Conservation (phyloP, 2,329 filamentous ascomycete genomes). For the Penicillium capsulatum region DNA sequence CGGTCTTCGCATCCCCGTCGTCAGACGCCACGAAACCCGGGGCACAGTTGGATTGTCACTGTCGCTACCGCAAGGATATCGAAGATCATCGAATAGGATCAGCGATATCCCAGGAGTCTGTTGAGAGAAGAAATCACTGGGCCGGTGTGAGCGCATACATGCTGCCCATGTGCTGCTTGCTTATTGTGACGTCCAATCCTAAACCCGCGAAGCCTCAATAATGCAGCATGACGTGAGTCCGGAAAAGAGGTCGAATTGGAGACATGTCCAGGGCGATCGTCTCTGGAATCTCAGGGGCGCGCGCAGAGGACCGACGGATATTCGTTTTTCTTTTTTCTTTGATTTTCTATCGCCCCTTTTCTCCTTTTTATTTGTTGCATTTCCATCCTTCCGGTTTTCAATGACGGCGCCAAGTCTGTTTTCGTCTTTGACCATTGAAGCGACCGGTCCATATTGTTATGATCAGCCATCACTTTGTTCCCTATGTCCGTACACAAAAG, state of each 20-base stretch:
- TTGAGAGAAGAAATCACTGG: constrained; percentile 8
- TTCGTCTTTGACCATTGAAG: constrained; percentile 14
- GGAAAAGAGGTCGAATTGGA: constrained; percentile 15
- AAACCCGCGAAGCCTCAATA: constrained; percentile 4
- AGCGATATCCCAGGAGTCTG: constrained; percentile 5
- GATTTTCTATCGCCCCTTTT: constrained; percentile 3
- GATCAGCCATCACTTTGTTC: constrained; percentile 15
- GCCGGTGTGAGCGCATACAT: constrained; percentile 5
- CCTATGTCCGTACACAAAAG: constrained; percentile 12
- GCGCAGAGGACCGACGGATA: constrained; percentile 4
- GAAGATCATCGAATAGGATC: constrained; percentile 12
- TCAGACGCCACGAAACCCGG: constrained; percentile 23
- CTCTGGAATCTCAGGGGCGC: constrained; percentile 7
- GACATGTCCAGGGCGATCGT: constrained; percentile 8
- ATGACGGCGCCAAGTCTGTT: not conserved
- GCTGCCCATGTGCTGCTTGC: constrained; percentile 13
- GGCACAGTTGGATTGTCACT: constrained; percentile 17
- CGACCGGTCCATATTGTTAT: constrained; percentile 25
- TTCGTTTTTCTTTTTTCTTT: not conserved
- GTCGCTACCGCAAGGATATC: constrained; percentile 19
- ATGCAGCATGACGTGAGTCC: constrained; percentile 4
- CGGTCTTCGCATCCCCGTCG: constrained; percentile 24
- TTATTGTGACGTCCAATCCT: constrained; percentile 12
- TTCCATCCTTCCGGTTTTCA: too few relatives aligned
- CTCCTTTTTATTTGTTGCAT: constrained; percentile 2